Percentiles rank a stretch among this genome's conserved stretches.
phyloP scores from a whole-genome alignment of 2,329 filamentous ascomycete species.

The Aspergillus sp. region DNA sequence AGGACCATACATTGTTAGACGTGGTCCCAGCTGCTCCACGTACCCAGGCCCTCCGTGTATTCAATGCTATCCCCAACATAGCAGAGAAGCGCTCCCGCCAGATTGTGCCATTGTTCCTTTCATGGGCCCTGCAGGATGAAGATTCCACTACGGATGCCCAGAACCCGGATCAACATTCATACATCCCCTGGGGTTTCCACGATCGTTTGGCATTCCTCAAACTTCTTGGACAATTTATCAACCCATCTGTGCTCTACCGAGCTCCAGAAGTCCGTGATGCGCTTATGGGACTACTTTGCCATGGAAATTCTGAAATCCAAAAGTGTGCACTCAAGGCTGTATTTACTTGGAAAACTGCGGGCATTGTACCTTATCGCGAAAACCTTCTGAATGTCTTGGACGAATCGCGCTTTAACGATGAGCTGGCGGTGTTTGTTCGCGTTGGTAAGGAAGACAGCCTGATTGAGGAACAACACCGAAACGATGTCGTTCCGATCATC shows the following conservation, averaged over 20 bases:
- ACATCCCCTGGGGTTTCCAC: constrained; percentile 45
- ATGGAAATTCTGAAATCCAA: constrained; percentile 89
- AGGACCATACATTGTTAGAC: constrained; percentile 51
- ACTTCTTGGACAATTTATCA: constrained; percentile 80
- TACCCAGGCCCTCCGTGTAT: constrained; percentile 74
- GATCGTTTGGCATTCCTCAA: constrained; percentile 82
- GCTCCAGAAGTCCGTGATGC: constrained; percentile 73
- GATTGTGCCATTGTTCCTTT: constrained; percentile 81
- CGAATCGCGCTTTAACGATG: constrained; percentile 87
- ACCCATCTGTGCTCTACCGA: constrained; percentile 80
- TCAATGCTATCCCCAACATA: constrained; percentile 70
- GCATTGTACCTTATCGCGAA: constrained; percentile 76
- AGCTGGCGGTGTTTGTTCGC: constrained; percentile 84
- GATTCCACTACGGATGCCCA: constrained; percentile 16
- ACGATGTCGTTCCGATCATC: constrained; percentile 77
- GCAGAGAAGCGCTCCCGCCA: constrained; percentile 84
- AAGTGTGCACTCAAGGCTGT: constrained; percentile 80
- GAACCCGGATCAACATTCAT: constrained; percentile 12
- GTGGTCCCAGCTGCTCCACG: constrained; percentile 55
- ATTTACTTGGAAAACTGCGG: constrained; percentile 82
- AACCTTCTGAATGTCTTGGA: constrained; percentile 84
- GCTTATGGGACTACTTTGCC: constrained; percentile 72
- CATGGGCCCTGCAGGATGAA: constrained; percentile 66
- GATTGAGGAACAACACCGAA: constrained; percentile 71
- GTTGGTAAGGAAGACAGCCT: constrained; percentile 63